Conservation (phyloP, 2,329 filamentous ascomycete genomes). For the Stagonosporopsis rhizophila region DNA sequence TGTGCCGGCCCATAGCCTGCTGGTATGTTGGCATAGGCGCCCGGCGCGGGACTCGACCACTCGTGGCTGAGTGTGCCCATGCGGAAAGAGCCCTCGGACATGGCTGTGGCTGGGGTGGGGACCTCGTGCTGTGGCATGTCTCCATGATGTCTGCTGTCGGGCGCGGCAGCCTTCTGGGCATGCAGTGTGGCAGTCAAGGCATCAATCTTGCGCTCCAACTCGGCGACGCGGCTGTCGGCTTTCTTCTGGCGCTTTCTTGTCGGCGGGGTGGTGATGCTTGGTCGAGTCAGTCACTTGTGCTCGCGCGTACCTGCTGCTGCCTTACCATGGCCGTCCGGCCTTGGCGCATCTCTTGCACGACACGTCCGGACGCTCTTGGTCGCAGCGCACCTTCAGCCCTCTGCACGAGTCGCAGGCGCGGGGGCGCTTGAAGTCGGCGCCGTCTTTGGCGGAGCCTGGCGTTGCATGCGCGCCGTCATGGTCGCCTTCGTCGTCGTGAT, state of each 20-base stretch:
- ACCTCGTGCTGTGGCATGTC: slow-evolving; percentile 32
- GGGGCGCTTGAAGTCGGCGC: slow-evolving; percentile 53
- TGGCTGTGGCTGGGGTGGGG: slow-evolving; percentile 16
- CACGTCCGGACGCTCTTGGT: slow-evolving; percentile 72
- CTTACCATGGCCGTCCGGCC: slow-evolving; percentile 76
- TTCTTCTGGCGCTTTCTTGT: slow-evolving; percentile 87
- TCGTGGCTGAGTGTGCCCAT: slow-evolving; percentile 40
- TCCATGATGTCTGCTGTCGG: slow-evolving; percentile 32
- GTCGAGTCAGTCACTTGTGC: slow-evolving; percentile 7
- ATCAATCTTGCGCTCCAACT: slow-evolving; percentile 93
- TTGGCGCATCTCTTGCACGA: slow-evolving; percentile 74
- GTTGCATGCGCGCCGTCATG: slow-evolving; percentile 39
- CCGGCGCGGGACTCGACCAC: slow-evolving; percentile 31
- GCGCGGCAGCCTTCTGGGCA: slow-evolving; percentile 53
- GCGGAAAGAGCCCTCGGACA: slow-evolving; percentile 37
- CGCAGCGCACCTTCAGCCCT: slow-evolving; percentile 68
- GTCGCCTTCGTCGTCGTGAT: slow-evolving; percentile 40
- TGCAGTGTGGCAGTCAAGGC: slow-evolving; percentile 81
- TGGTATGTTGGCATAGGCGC: slow-evolving; percentile 36
- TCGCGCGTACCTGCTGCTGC: slow-evolving; percentile 50
- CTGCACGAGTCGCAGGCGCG: slow-evolving; percentile 58
- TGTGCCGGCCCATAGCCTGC: slow-evolving; percentile 44
- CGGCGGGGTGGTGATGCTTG: slow-evolving; percentile 65
- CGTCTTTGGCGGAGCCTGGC: slow-evolving; percentile 42
- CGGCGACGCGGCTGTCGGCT: slow-evolving; percentile 85